Evolutionary conservation across 2,329 filamentous ascomycete genomes (phyloP).

Genomic region (Verticillium zaregamsianum): DNA sequence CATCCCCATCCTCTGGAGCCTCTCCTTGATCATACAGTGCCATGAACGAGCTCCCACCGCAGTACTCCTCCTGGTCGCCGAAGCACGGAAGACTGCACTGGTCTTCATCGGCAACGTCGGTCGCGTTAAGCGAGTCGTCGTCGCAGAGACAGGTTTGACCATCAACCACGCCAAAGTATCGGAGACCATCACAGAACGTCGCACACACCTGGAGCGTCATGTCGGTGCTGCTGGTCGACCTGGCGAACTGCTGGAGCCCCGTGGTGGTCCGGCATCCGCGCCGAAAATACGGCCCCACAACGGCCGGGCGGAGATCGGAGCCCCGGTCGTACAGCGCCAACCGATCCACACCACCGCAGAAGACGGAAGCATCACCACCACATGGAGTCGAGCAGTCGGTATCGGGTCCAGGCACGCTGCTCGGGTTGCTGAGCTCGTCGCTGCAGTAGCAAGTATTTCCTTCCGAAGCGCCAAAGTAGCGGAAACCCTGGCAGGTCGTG

Average conservation of each 20-base stretch:
- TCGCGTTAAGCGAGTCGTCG: conserved; percentile 21
- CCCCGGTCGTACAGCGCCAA: background rate
- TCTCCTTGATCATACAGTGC: conserved; percentile 23
- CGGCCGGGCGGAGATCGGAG: background rate
- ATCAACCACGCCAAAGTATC: conserved; percentile 37
- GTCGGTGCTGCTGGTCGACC: conserved; percentile 12
- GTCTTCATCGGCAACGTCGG: conserved; percentile 18
- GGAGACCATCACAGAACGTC: conserved; percentile 27
- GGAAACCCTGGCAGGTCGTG: background rate
- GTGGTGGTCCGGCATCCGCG: background rate
- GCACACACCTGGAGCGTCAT: conserved; percentile 31
- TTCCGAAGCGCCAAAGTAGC: background rate
- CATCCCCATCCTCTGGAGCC: background rate
- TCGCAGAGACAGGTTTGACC: conserved; percentile 34
- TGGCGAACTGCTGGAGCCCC: background rate
- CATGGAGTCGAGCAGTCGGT: background rate
- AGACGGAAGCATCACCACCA: background rate
- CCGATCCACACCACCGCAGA: background rate
- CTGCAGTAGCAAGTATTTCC: conserved; percentile 24
- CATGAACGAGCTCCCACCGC: conserved; percentile 26
- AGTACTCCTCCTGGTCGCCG: conserved; percentile 27
- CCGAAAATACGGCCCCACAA: background rate
- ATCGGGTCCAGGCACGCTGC: conserved; percentile 5
- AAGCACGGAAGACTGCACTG: conserved; percentile 29
- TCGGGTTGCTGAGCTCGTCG: conserved; percentile 4